These are phyloP conservation scores for Aristolochia fimbriata DNA, from an alignment of 164 flowering plant genomes.

Conservation along the genomic window DNA sequence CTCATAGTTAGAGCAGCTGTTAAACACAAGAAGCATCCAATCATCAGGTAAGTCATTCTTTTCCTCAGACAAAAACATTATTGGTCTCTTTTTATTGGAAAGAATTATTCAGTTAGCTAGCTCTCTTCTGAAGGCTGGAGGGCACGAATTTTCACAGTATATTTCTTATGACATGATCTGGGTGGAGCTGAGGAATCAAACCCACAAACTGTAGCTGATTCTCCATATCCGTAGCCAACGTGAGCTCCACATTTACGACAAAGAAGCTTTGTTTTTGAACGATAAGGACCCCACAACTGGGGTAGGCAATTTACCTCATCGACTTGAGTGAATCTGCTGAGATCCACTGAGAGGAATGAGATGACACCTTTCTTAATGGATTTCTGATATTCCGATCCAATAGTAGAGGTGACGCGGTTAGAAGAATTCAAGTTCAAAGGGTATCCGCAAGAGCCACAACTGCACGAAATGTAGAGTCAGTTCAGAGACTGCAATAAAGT, in stretches of 20 bases:
- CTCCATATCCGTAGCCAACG: conserved; percentile 49
- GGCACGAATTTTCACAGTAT: conserved; percentile 39
- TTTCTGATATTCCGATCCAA: conserved; percentile 38
- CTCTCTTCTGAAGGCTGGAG: conserved; percentile 43
- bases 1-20: too few relatives aligned
- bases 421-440: conserved; percentile 49
- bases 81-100: too few relatives aligned
- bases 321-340: conserved; percentile 58
- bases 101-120: conserved; percentile 1
- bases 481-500: neutral
- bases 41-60: too few relatives aligned
- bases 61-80: too few relatives aligned
- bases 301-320: conserved; percentile 53
- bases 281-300: conserved; percentile 30
- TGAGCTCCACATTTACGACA: conserved; percentile 54
- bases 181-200: conserved; percentile 33
- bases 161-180: conserved; percentile 30
- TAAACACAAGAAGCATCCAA: too few relatives aligned
- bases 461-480: conserved; percentile 16
- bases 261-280: conserved; percentile 48
- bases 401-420: conserved; percentile 31
- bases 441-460: conserved; percentile 65
- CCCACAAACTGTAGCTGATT: conserved; percentile 36
- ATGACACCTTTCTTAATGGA: conserved; percentile 46
- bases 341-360: conserved; percentile 45